Evolutionary conservation across 495 filamentous ascomycete species (phyloP), one percentile per base, ranked within the genome.

Genomic region (Penicillium canescens): DNA sequence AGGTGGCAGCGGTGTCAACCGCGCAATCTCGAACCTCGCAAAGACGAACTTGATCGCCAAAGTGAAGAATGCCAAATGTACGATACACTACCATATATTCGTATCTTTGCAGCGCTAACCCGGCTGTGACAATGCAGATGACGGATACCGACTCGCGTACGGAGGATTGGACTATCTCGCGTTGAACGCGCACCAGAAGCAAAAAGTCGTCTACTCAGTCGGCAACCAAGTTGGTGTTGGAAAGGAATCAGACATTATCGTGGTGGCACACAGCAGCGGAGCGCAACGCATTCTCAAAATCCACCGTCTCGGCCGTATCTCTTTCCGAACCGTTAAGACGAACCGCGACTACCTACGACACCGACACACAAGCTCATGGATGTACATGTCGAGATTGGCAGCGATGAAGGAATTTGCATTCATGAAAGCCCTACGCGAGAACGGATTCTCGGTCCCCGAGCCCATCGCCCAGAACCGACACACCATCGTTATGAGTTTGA

Each of bases 81-180:
- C 40, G 67, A 44, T 50, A 4, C 12, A 42, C 4, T 10, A 9
- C 2, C 39, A 14, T 23, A 23, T 4, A 21, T 20, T 41, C 14
- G 6, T 28, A 21, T 24, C n/a, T n/a, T 20, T 10, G 11, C 4
- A 46, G 33, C 14, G 26, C 55, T 58, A n/a, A 55, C 23, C 41
- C 24, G 33, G 3, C 2, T 33, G 20, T 41, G 8, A 9, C 20
- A 2, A 20, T 35, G 13, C 51, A 87, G 85, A 99, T 71, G 94
- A 99, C 68, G 94, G 94, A 47, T 99, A 99, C 77, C 87, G 94
- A 42, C 85, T 99, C 20, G 95, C 93, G 20, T 98, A 98, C 71
- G 94, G 94, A 57, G 94, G 94, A 3, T 85, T 97, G 36, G 94
- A 99, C 76, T 99, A 99, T 70, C 85, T 98, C 13, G 90, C 94